Evolutionary conservation across 768 basidiomycete species (phyloP), one percentile per base, ranked within the genome.

Genomic region (Royoungia palumana): DNA sequence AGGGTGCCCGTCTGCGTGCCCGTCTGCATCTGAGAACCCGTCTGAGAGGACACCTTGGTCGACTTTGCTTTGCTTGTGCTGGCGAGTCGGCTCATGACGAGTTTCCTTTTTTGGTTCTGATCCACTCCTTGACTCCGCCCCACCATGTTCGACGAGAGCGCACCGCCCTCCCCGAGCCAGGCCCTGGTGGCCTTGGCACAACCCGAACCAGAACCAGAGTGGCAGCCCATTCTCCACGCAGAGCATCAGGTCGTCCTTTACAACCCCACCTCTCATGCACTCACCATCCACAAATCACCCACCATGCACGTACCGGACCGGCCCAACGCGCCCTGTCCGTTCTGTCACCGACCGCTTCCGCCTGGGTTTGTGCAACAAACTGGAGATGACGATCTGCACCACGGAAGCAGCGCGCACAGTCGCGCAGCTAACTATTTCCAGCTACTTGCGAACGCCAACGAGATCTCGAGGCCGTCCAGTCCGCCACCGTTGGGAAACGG

Each of bases 171-270:
- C 10, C 66, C 67, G 21, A 58, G 55, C 46, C 57, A 58, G 27
- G 68, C 68, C n/a, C 51, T 69, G 22, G 55, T 67, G 16, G 53
- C 67, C 1, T 43, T 69, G 6, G 51, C 55, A 21, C 60, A 58
- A 14, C 19, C 45, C 1, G 62, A 61, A 5, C 61, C 60, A 2
- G 62, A 61, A 5, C 61, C 60, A 2, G 71, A 81, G 48, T 92
- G 89, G 89, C 85, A 78, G 46, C 83, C 89, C 2, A 89, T 93
- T 51, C 73, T 91, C 16, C 89, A 89, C 39, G 77, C 78, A n/a
- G 84, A 87, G 1, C 87, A 89, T 66, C 89, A 92, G 59, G 83
- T 93, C 30, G 91, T 94, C 14, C 75, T 93, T 8, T 94, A 92
- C 70, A 89, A 94, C 62, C 83, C 91, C 0, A 83, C 79, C 2